Conservation (phyloP, 495 filamentous ascomycete species). For the Jackrogersella multiformis region DNA sequence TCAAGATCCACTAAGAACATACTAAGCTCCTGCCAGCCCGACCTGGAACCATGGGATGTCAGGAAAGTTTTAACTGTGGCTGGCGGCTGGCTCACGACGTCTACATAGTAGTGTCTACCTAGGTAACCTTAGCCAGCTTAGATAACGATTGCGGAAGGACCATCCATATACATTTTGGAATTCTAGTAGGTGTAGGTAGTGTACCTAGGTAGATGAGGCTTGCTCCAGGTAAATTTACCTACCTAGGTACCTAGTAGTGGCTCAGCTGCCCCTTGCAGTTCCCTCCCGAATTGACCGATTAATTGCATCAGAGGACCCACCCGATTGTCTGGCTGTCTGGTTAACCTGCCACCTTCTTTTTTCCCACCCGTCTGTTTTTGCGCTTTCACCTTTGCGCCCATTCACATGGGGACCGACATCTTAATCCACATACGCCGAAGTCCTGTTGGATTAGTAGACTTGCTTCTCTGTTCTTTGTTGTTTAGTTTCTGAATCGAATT, state of each 20-base stretch:
- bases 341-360: slow-evolving; percentile 50
- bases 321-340: slow-evolving; percentile 19
- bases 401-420: slow-evolving; percentile 24
- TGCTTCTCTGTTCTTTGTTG: slow-evolving; percentile 18
- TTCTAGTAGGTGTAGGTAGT: too few species aligned
- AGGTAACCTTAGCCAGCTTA: background rate
- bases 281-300: slow-evolving; percentile 34
- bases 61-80: slow-evolving; percentile 8
- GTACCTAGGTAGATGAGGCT: too few species aligned
- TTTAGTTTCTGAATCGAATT: slow-evolving; percentile 11
- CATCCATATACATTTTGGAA: too few species aligned
- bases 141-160: background rate
- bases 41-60: background rate
- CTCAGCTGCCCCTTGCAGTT: slow-evolving; percentile 26
- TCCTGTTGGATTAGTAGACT: slow-evolving; percentile 11
- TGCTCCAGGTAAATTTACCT: background rate
- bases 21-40: too few species aligned
- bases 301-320: slow-evolving; percentile 36
- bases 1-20: background rate
- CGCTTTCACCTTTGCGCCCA: slow-evolving; percentile 30
- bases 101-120: too few species aligned
- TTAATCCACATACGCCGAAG: slow-evolving; percentile 13
- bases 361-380: slow-evolving; percentile 32
- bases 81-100: background rate
- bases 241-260: too few species aligned